Conservation (phyloP, 2,329 filamentous ascomycete species). For the Paradendryphiella salina region DNA sequence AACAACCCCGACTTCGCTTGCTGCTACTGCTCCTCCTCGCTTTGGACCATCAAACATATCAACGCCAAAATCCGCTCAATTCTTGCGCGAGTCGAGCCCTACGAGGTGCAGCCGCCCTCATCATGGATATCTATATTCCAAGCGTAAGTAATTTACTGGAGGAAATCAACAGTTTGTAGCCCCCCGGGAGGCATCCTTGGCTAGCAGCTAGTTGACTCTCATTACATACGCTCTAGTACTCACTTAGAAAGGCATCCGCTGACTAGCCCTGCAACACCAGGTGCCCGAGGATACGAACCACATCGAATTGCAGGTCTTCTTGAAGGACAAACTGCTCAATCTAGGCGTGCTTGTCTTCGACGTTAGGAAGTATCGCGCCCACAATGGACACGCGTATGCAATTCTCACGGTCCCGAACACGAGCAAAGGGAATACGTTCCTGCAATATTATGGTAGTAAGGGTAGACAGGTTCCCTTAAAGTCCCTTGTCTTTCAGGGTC, state of each 20-base stretch:
- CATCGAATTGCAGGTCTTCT: constrained; percentile 48
- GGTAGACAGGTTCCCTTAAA: constrained; percentile 11
- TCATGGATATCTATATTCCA: constrained; percentile 34
- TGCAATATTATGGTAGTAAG: constrained; percentile 40
- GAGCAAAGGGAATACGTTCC: constrained; percentile 50
- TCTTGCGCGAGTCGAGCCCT: neutral
- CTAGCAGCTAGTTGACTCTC: no score
- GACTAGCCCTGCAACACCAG: constrained; percentile 5
- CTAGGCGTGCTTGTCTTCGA: constrained; percentile 51
- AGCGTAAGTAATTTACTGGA: constrained; percentile 19
- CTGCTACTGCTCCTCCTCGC: neutral
- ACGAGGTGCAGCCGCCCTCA: neutral
- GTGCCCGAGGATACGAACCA: constrained; percentile 50
- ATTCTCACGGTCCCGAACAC: constrained; percentile 53
- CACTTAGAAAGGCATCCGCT: neutral
- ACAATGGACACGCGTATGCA: constrained; percentile 35
- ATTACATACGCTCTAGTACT: neutral
- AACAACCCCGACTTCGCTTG: neutral
- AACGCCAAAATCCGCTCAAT: neutral
- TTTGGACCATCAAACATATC: neutral
- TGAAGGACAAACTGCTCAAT: constrained; percentile 45
- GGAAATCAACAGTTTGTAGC: neutral
- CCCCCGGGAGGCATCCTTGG: no score
- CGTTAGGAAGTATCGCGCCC: constrained; percentile 48
- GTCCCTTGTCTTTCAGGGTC: constrained; percentile 14